phyloP scores from a whole-genome alignment of 148 eudicot species.

The Suaeda aralocaspica region DNA sequence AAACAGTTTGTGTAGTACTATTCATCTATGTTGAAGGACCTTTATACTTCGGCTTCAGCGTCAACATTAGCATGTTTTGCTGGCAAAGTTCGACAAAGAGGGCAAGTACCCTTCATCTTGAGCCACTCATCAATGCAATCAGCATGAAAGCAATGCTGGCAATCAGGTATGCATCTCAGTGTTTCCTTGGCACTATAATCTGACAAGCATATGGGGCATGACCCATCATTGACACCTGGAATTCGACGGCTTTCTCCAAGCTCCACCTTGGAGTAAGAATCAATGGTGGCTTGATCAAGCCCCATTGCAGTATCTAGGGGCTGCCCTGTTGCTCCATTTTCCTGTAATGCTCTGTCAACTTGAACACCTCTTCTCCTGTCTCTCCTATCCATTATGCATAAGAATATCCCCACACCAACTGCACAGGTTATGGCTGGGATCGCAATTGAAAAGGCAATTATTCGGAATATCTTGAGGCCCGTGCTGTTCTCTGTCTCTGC shows the following conservation, averaged over 20 bases:
- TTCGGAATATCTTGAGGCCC: conserved; percentile 34
- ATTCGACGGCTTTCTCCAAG: conserved; percentile 77
- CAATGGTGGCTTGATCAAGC: conserved; percentile 74
- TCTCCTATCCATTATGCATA: conserved; percentile 33
- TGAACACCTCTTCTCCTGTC: neutral
- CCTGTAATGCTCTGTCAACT: conserved; percentile 6
- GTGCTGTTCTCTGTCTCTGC: conserved; percentile 7
- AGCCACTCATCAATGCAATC: conserved; percentile 89
- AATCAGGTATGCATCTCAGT: conserved; percentile 68
- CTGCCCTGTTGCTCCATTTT: conserved; percentile 25
- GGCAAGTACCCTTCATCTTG: conserved; percentile 55
- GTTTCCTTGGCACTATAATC: conserved; percentile 59
- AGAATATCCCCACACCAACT: conserved; percentile 31
- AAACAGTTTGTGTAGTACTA: neutral
- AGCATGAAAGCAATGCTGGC: conserved; percentile 82
- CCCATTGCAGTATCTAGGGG: conserved; percentile 28
- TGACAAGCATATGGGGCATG: conserved; percentile 77
- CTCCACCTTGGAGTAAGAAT: conserved; percentile 61
- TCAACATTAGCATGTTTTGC: conserved; percentile 16
- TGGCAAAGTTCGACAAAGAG: conserved; percentile 69
- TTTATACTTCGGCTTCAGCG: neutral
- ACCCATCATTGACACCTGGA: conserved; percentile 55
- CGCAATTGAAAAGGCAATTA: conserved; percentile 49
- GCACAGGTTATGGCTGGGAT: conserved; percentile 48
- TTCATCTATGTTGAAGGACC: neutral